A percentile compares a stretch with the other conserved stretches of the same genome.
phyloP scores from a whole-genome alignment of 768 basidiomycete genomes.

The Paxillus rubicundulus region DNA sequence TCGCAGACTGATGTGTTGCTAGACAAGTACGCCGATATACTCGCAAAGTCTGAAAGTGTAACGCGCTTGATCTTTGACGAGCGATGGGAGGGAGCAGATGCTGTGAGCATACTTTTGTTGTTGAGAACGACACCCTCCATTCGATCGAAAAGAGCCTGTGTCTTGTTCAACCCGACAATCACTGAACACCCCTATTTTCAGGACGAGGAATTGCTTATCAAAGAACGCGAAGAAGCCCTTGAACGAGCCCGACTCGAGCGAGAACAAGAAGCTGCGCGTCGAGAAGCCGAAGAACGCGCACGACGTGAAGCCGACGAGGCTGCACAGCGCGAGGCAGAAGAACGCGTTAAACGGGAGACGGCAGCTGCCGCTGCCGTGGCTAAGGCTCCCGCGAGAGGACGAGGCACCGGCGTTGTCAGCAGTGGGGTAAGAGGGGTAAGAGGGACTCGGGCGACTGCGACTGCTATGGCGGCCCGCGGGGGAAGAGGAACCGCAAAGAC shows the following conservation, averaged over 20 bases:
- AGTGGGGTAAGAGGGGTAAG: slow-evolving; percentile 70
- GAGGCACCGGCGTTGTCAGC: slow-evolving; percentile 43
- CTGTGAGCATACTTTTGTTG: slow-evolving; percentile 41
- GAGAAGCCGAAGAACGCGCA: slow-evolving; percentile 40
- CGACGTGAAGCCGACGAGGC: slow-evolving; percentile 30
- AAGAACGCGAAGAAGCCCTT: slow-evolving; percentile 36
- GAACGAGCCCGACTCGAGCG: slow-evolving; percentile 35
- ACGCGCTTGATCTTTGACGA: slow-evolving; percentile 73
- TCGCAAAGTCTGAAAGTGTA: slow-evolving; percentile 68
- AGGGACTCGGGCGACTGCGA: slow-evolving; percentile 66
- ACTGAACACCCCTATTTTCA: slow-evolving; percentile 21
- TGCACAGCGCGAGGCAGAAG: slow-evolving; percentile 45
- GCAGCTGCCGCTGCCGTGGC: slow-evolving; percentile 32
- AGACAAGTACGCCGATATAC: slow-evolving; percentile 69
- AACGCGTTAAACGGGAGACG: slow-evolving; percentile 49
- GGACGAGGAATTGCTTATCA: slow-evolving; percentile 60
- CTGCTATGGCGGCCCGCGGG: slow-evolving; percentile 41
- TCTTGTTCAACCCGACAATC: not conserved
- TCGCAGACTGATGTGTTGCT: slow-evolving; percentile 70
- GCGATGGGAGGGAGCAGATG: slow-evolving; percentile 71
- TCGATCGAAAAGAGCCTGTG: not conserved
- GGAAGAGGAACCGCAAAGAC: slow-evolving; percentile 39
- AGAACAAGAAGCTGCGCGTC: slow-evolving; percentile 34
- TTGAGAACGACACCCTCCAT: not conserved
- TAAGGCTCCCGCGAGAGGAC: slow-evolving; percentile 35